Evolutionary conservation across 2,329 filamentous ascomycete genomes (phyloP), one percentile per base, ranked within the genome.

Genomic region (Penicillium nordicum): DNA sequence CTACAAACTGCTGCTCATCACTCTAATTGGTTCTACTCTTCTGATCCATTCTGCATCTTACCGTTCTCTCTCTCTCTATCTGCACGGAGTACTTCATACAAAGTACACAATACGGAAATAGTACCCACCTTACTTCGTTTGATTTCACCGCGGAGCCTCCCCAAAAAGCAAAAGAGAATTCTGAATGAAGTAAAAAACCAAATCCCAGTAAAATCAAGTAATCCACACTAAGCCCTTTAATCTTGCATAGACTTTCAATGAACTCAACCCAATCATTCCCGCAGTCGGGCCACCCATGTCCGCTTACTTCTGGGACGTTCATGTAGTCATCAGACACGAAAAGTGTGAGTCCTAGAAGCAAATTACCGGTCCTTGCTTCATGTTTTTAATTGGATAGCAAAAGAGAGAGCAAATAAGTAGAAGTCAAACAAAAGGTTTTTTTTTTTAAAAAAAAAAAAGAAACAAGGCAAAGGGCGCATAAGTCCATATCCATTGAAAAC

Each of bases 11-110:
- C 29, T 30, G 5, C 11, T 30, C 11, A 29, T 2, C 27, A 5
- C n/a, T 18, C n/a, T 41, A 23, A 57, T 57, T 59, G 57, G 53
- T 37, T 50, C 16, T 32, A 32, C 11, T 14, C 30, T 32, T 11
- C 14, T 42, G 21, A n/a, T 42, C 18, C 27, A 43, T 18, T 43
- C 47, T 57, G 57, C 60, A 57, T 54, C 50, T 52, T 58, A 50
- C 56, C 60, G 56, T 50, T 10, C 32, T 49, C 44, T 34, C 18
- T 18, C 34, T 21, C 25, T 18, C 3, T 23, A 9, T 30, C 32
- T 21, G 46, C 37, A 29, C 37, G 29, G 29, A 21, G 21, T 29
- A 47, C 32, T 23, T 9, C 27, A 10, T 16, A 36, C 9, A 18
- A 1, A 10, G 7, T 27, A 23, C 29, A 46, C 43, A 11, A 12